These are phyloP conservation scores for Schizonepeta tenuifolia DNA, from an alignment of 257 asterid species.

Conservation along the genomic window DNA sequence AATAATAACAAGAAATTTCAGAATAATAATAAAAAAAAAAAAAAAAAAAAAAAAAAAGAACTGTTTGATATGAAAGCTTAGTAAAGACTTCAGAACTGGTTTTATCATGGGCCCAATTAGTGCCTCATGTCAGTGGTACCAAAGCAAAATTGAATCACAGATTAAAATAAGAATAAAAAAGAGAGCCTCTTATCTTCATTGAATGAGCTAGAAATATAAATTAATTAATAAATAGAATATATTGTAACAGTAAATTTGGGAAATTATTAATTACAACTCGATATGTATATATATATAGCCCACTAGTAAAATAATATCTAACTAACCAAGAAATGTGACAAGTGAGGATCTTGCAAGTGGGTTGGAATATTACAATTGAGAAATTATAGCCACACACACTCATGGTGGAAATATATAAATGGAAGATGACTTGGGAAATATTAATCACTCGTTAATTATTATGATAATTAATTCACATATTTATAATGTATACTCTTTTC, in stretches of 20 bases:
- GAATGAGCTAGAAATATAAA: background rate
- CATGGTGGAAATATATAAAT: constrained; percentile 8
- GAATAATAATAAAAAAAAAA: no score
- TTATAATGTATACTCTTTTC: background rate
- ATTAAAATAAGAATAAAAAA: background rate
- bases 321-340: constrained; percentile 15
- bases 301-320: background rate
- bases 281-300: background rate
- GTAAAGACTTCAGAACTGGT: background rate
- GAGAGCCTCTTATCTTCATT: background rate
- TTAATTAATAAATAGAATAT: background rate
- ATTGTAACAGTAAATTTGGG: background rate
- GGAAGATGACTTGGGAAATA: constrained; percentile 22
- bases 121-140: background rate
- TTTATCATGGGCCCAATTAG: constrained; percentile 7
- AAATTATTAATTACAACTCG: background rate
- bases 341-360: constrained; percentile 32
- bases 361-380: background rate
- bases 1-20: no score
- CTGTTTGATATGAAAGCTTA: constrained; percentile 20
- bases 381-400: constrained; percentile 21
- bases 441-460: background rate
- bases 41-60: no score
- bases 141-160: background rate
- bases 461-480: background rate